Evolutionary conservation across 2,329 filamentous ascomycete genomes (phyloP).

Genomic region (Xylogone sp.): DNA sequence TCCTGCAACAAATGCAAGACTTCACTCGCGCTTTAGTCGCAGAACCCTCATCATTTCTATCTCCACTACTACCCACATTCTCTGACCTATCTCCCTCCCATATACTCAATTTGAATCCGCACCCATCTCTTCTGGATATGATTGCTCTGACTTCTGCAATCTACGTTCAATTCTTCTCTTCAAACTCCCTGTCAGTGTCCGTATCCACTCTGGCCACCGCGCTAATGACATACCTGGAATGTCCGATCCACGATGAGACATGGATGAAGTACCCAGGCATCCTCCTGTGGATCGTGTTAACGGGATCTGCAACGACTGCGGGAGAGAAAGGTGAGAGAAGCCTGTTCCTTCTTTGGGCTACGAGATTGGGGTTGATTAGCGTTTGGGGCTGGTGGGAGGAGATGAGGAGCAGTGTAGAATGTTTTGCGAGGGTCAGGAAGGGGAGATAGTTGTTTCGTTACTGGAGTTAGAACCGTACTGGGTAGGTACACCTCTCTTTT

Average conservation of each 20-base stretch:
- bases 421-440: neutral
- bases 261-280: constrained; percentile 1
- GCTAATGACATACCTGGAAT: neutral
- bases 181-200: neutral
- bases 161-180: neutral
- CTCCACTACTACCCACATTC: neutral
- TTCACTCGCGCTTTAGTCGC: neutral
- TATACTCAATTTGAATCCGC: neutral
- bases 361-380: neutral
- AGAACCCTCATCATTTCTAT: neutral
- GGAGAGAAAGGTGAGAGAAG: neutral
- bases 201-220: neutral
- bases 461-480: neutral
- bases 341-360: neutral
- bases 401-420: neutral
- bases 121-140: neutral
- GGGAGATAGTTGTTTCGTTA: neutral
- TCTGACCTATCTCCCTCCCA: neutral
- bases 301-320: neutral
- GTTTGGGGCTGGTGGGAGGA: constrained; percentile 2
- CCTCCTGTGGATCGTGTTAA: neutral
- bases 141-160: neutral
- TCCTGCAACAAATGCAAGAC: neutral
- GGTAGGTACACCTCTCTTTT: no score
- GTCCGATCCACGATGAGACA: neutral